Evolutionary conservation across 1,284 basidiomycete genomes (phyloP).

Genomic region (Naganishia sp.): DNA sequence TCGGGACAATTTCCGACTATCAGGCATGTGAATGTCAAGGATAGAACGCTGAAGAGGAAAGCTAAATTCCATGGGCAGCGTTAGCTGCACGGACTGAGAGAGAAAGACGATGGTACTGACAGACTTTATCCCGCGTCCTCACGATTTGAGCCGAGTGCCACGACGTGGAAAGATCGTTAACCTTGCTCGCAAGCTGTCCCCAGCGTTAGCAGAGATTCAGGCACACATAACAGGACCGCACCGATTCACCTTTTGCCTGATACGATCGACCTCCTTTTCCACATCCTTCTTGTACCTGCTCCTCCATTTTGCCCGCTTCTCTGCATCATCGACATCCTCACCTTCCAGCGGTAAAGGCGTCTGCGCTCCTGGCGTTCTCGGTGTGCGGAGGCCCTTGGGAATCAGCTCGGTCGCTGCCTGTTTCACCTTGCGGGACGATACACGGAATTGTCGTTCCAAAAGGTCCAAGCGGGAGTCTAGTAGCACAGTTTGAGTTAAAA

Average conservation of each 20-base stretch:
- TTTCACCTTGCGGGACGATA: slow-evolving; percentile 78
- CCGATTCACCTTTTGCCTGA: slow-evolving; percentile 64
- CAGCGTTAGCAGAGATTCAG: neutral
- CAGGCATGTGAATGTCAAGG: slow-evolving; percentile 75
- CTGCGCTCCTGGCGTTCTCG: slow-evolving; percentile 46
- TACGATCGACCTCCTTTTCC: slow-evolving; percentile 77
- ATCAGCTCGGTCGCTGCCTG: slow-evolving; percentile 69
- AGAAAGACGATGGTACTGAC: slow-evolving; percentile 39
- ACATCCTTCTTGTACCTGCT: slow-evolving; percentile 61
- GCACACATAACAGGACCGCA: neutral
- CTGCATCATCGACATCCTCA: slow-evolving; percentile 29
- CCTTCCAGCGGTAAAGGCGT: slow-evolving; percentile 42
- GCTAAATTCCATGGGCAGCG: slow-evolving; percentile 56
- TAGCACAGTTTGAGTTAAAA: neutral
- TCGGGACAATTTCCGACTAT: slow-evolving; percentile 80
- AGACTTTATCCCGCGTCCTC: slow-evolving; percentile 78
- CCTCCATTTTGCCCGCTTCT: slow-evolving; percentile 38
- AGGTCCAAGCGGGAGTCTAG: slow-evolving; percentile 83
- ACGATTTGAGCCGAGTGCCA: slow-evolving; percentile 90
- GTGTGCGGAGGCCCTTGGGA: slow-evolving; percentile 56
- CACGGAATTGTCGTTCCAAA: slow-evolving; percentile 79
- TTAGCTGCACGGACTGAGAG: neutral
- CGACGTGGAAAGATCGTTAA: slow-evolving; percentile 69
- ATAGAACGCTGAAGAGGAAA: slow-evolving; percentile 89
- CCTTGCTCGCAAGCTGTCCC: slow-evolving; percentile 56